Evolutionary conservation across 73 alveolate species (phyloP).

Genomic region (Stentor coeruleus): DNA sequence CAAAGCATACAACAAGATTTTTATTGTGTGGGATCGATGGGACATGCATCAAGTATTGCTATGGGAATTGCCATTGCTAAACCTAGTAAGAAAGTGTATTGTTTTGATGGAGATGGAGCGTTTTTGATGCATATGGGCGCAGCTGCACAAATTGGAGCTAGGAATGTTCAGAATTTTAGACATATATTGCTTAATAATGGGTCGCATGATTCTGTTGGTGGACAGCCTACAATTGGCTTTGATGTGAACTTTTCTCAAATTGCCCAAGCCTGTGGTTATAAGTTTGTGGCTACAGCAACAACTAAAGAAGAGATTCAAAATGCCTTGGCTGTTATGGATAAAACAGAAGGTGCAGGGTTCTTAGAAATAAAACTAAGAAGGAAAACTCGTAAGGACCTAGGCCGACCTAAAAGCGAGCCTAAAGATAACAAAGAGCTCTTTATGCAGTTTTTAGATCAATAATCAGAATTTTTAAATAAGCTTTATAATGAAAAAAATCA

Average conservation of each 20-base stretch:
- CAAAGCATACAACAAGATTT: constrained; percentile 43
- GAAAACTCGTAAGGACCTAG: background rate
- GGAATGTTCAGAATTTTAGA: constrained; percentile 52
- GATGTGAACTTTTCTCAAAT: constrained; percentile 55
- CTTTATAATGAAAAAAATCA: no score
- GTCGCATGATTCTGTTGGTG: constrained; percentile 93
- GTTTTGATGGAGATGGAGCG: constrained; percentile 96
- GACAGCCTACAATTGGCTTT: constrained; percentile 73
- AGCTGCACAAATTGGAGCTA: constrained; percentile 69
- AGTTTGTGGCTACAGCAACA: constrained; percentile 54
- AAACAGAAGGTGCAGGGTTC: background rate
- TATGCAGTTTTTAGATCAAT: background rate
- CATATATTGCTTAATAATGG: constrained; percentile 77
- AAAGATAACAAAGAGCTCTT: constrained; percentile 19
- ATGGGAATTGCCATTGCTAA: constrained; percentile 70
- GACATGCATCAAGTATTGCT: constrained; percentile 86
- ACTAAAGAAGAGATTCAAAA: constrained; percentile 38
- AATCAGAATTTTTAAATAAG: background rate
- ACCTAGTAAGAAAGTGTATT: constrained; percentile 60
- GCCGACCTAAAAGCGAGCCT: constrained; percentile 4
- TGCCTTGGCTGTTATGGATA: constrained; percentile 12
- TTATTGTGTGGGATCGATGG: constrained; percentile 88
- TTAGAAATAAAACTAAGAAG: constrained; percentile 1
- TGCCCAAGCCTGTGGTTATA: constrained; percentile 67
- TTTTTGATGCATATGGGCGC: constrained; percentile 90